Percentiles rank a stretch among this genome's conserved stretches.
Conservation (phyloP, 495 filamentous ascomycete genomes). For the Penicillium canariense region DNA sequence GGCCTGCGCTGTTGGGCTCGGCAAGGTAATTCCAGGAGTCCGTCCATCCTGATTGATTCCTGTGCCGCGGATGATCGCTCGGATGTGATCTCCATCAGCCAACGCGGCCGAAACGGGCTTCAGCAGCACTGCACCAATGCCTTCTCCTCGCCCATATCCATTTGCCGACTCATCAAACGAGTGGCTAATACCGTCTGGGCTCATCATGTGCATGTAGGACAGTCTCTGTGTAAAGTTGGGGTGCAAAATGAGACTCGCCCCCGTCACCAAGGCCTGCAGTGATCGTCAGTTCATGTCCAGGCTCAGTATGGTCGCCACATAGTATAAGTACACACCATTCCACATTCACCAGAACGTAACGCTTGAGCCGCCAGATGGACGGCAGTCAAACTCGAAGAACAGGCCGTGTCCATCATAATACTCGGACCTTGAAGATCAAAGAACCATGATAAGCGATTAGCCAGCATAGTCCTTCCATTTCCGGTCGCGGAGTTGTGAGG, state of each 20-base stretch:
- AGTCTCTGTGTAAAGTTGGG: conserved; percentile 28
- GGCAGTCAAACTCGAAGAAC: conserved; percentile 39
- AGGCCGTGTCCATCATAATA: conserved; percentile 44
- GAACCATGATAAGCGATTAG: conserved; percentile 42
- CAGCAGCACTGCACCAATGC: conserved; percentile 34
- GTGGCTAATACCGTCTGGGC: conserved; percentile 26
- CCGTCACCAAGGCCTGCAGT: conserved; percentile 25
- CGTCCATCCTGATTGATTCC: conserved; percentile 45
- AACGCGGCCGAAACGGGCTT: conserved; percentile 39
- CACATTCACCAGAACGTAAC: conserved; percentile 39
- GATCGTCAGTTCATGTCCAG: not conserved
- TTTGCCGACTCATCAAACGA: conserved; percentile 31
- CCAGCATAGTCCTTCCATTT: conserved; percentile 36
- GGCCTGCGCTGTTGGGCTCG: conserved; percentile 53
- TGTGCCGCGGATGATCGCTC: conserved; percentile 41
- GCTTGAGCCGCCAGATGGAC: conserved; percentile 40
- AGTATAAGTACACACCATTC: conserved; percentile 22
- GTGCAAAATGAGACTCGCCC: conserved; percentile 26
- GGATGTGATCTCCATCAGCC: conserved; percentile 36
- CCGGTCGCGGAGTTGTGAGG: conserved; percentile 28
- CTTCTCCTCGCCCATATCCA: conserved; percentile 47
- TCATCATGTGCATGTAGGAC: conserved; percentile 28
- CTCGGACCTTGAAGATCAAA: conserved; percentile 42
- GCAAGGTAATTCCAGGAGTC: conserved; percentile 37
- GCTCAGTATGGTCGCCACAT: not conserved